Base-by-base conservation (phyloP, 352 stramenopile genomes). In the Blastocystis hominis region DNA sequence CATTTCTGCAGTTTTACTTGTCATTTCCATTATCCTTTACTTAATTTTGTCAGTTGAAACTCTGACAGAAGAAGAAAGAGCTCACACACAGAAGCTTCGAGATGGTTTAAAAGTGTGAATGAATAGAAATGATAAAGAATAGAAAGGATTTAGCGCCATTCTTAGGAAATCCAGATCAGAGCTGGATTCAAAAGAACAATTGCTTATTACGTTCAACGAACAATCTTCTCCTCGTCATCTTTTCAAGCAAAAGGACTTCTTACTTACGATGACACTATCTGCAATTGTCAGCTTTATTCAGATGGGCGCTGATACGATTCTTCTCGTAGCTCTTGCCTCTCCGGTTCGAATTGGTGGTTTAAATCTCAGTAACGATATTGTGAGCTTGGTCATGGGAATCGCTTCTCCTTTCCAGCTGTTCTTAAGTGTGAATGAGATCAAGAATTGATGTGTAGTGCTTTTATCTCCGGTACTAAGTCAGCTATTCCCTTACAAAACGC, bases 141-240 rank as follows among this genome's bases (percentile, higher is more conserved):
- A 80, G 44, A 80, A 62, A 42, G 70, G 50, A 42, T 62, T 64
- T n/a, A 80, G 44, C 50, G 70, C 20, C 50, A 80, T 64, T 42
- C 20, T 80, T 15, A 17, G 44, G 7, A 80, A 80, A 20, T 36
- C n/a, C 2, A 1, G n/a, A 3, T 80, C 70, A n/a, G n/a, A 80
- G 36, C 50, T 9, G 10, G 50, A 80, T 36, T 24, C 63, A 4
- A 46, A 62, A 47, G 70, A 80, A n/a, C 46, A 54, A 47, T 36
- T 64, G 36, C 46, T 80, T 10, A n/a, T 80, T 4, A 20, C n/a
- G n/a, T 80, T 47, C 36, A 40, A 56, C 44, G 38, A 80, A 3
- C 70, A 80, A 3, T 64, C 70, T 3, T 80, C 70, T 44, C 70
- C 70, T 38, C 44, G 50, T 9, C 63, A 64, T 36, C 46, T 64